Evolutionary conservation across 164 flowering plant species (phyloP).

Genomic region (Annona squamosa): DNA sequence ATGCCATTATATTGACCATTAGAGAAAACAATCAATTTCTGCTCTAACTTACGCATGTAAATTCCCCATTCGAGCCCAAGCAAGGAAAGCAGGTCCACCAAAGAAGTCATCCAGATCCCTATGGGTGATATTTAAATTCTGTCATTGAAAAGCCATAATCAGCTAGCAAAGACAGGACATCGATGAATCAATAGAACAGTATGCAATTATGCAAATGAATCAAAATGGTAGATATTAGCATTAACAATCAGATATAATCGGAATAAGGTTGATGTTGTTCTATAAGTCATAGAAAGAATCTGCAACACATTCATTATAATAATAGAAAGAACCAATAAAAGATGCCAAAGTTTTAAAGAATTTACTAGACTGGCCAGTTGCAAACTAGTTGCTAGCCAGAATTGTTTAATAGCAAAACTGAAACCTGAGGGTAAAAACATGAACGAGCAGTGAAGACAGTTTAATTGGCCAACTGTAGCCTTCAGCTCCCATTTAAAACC

Average conservation of each 20-base stretch:
- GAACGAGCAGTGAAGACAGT: too few relatives aligned
- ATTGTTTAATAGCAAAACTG: too few relatives aligned
- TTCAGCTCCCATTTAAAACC: too few relatives aligned
- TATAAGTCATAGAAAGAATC: background rate
- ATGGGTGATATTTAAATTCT: constrained; percentile 61
- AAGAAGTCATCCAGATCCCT: constrained; percentile 74
- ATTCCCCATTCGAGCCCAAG: constrained; percentile 99
- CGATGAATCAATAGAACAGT: background rate
- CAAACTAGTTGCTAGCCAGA: too few relatives aligned
- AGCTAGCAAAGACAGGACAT: background rate
- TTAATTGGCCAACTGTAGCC: too few relatives aligned
- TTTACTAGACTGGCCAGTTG: too few relatives aligned
- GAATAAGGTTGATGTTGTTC: background rate
- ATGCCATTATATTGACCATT: too few relatives aligned
- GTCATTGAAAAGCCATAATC: constrained; percentile 11
- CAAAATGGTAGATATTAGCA: too few relatives aligned
- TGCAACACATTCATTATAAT: background rate
- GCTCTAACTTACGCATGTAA: constrained; percentile 63
- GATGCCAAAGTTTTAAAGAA: too few relatives aligned
- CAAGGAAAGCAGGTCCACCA: constrained; percentile 99
- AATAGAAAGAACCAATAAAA: too few relatives aligned
- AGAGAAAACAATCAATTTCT: background rate
- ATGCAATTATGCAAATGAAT: background rate
- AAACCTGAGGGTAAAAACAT: too few relatives aligned
- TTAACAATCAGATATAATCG: too few relatives aligned